A percentile compares a stretch with the other conserved stretches of the same genome.
These are phyloP conservation scores for Gynochthodes officinalis DNA, from an alignment of 257 asterid species.

Conservation along the genomic window DNA sequence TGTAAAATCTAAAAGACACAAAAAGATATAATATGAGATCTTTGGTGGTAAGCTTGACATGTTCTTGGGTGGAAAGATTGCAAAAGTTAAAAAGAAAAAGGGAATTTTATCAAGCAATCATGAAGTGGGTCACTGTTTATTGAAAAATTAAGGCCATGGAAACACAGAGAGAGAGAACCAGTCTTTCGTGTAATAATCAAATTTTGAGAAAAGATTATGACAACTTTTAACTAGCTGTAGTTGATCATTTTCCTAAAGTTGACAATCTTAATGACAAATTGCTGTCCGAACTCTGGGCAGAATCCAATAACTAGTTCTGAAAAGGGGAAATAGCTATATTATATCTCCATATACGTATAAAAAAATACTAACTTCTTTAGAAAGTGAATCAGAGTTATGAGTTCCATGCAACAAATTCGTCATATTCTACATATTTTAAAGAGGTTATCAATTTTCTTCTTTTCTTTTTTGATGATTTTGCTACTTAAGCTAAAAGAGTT, in stretches of 20 bases:
- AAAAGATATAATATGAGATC: too few relatives aligned
- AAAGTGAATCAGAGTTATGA: too few relatives aligned
- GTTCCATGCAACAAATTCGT: too few relatives aligned
- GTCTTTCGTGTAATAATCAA: background rate
- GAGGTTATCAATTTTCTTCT: too few relatives aligned
- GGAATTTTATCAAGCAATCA: background rate
- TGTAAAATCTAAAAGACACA: too few relatives aligned
- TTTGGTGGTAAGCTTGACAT: background rate
- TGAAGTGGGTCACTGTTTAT: background rate
- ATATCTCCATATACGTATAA: too few relatives aligned
- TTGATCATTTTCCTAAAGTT: background rate
- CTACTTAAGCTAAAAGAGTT: too few relatives aligned
- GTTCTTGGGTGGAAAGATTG: background rate
- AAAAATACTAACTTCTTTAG: too few relatives aligned
- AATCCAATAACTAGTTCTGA: background rate
- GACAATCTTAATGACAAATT: background rate
- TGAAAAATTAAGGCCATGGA: background rate
- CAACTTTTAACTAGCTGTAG: background rate
- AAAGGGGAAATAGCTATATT: too few relatives aligned
- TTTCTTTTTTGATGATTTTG: too few relatives aligned
- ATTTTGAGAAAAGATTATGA: background rate
- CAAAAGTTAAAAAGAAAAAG: background rate
- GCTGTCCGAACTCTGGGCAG: background rate
- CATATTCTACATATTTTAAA: too few relatives aligned
- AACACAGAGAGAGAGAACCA: background rate